Evolutionary conservation across 1,284 basidiomycete genomes (phyloP).

Genomic region (Melampsora larici-populina): DNA sequence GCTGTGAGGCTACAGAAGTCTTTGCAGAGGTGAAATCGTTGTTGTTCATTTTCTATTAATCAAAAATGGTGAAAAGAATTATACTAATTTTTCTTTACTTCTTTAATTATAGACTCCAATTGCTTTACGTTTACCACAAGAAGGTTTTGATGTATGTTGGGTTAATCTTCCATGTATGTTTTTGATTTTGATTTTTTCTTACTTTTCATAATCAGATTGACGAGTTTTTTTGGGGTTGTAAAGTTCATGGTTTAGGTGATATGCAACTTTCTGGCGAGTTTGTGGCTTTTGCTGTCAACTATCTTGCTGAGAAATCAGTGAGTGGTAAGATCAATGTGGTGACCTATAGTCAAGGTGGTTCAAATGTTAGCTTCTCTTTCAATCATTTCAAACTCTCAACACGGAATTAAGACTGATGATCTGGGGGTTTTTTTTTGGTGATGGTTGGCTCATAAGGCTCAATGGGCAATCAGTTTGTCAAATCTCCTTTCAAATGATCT

Average conservation of each 20-base stretch:
- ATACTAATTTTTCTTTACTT: neutral
- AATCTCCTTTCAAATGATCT: neutral
- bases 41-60: neutral
- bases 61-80: neutral
- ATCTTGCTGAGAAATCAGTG: constrained; percentile 19
- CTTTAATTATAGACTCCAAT: constrained; percentile 46
- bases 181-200: neutral
- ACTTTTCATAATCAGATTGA: neutral
- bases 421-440: neutral
- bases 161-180: constrained; percentile 49
- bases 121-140: constrained; percentile 44
- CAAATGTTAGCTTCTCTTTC: constrained; percentile 21
- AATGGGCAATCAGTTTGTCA: constrained; percentile 11
- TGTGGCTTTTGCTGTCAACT: constrained; percentile 43
- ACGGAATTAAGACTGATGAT: neutral
- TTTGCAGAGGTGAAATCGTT: neutral
- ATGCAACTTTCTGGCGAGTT: constrained; percentile 49
- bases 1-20: neutral
- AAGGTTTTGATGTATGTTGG: constrained; percentile 52
- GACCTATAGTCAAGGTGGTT: constrained; percentile 47
- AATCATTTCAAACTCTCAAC: neutral
- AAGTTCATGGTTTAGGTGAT: constrained; percentile 47
- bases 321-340: constrained; percentile 43
- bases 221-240: too few species aligned
- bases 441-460: neutral